phyloP scores from a whole-genome alignment of 1,139 yeast species.

The Candida glucosophila region DNA sequence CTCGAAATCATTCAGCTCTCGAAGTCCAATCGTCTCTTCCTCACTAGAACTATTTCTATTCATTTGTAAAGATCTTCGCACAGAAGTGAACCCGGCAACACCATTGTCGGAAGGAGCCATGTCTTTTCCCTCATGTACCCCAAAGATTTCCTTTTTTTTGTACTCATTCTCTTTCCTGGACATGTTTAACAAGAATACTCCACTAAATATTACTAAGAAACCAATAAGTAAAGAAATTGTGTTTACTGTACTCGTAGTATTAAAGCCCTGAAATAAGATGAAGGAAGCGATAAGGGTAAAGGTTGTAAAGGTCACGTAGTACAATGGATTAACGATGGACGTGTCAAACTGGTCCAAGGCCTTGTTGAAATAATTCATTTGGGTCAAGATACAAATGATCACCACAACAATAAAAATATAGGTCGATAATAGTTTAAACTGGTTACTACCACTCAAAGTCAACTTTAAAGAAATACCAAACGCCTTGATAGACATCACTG shows the following conservation, averaged over 20 bases:
- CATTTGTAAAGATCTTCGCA: slow-evolving; percentile 60
- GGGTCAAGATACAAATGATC: slow-evolving; percentile 74
- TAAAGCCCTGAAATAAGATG: slow-evolving; percentile 79
- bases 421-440: slow-evolving; percentile 77
- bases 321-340: slow-evolving; percentile 83
- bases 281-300: slow-evolving; percentile 82
- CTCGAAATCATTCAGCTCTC: slow-evolving; percentile 58
- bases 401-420: slow-evolving; percentile 76
- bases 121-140: slow-evolving; percentile 49
- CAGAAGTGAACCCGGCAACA: slow-evolving; percentile 61
- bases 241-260: slow-evolving; percentile 73
- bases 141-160: slow-evolving; percentile 46
- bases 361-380: slow-evolving; percentile 90
- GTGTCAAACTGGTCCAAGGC: slow-evolving; percentile 92
- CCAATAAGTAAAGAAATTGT: slow-evolving; percentile 83
- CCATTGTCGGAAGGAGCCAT: slow-evolving; percentile 77
- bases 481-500: slow-evolving; percentile 89
- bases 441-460: slow-evolving; percentile 83
- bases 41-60: slow-evolving; percentile 40
- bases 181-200: slow-evolving; percentile 76
- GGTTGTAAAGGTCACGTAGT: slow-evolving; percentile 87
- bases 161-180: slow-evolving; percentile 61
- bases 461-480: slow-evolving; percentile 87
- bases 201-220: slow-evolving; percentile 77
- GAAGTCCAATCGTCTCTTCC: slow-evolving; percentile 50